These are phyloP conservation scores for Trichoderma sp. DNA, from an alignment of 2,329 filamentous ascomycete species.

Conservation along the genomic window DNA sequence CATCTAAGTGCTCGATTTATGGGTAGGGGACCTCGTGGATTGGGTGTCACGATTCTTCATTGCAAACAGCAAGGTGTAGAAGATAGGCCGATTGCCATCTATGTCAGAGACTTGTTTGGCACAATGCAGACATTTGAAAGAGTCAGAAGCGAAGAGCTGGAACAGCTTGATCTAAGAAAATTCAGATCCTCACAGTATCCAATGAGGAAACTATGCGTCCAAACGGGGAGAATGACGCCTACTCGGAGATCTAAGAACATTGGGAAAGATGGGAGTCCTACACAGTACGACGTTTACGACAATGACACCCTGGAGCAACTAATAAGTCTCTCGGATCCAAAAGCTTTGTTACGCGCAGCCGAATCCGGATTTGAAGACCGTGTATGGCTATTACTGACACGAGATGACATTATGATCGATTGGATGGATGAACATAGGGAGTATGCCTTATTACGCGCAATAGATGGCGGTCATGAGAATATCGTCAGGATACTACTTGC, in stretches of 20 bases:
- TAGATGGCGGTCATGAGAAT: background rate
- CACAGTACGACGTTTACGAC: background rate
- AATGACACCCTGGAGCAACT: background rate
- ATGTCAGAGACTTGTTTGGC: background rate
- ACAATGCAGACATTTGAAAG: conserved; percentile 14
- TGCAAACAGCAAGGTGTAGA: background rate
- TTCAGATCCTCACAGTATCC: background rate
- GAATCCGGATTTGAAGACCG: background rate
- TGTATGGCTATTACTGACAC: background rate
- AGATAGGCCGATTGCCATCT: conserved; percentile 1
- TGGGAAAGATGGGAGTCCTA: background rate
- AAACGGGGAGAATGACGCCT: background rate
- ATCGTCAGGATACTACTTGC: background rate
- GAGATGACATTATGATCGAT: background rate
- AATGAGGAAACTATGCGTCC: background rate
- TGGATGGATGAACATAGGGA: background rate
- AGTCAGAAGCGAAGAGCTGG: background rate
- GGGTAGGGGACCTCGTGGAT: background rate
- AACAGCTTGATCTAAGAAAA: background rate
- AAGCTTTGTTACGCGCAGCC: background rate
- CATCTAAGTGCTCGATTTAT: background rate
- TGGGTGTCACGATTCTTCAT: background rate
- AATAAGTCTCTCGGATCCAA: background rate
- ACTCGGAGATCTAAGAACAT: background rate
- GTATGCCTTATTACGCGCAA: background rate